Evolutionary conservation across 2,329 filamentous ascomycete species (phyloP), one percentile per base, ranked within the genome.

Genomic region (Juglanconis sp.): DNA sequence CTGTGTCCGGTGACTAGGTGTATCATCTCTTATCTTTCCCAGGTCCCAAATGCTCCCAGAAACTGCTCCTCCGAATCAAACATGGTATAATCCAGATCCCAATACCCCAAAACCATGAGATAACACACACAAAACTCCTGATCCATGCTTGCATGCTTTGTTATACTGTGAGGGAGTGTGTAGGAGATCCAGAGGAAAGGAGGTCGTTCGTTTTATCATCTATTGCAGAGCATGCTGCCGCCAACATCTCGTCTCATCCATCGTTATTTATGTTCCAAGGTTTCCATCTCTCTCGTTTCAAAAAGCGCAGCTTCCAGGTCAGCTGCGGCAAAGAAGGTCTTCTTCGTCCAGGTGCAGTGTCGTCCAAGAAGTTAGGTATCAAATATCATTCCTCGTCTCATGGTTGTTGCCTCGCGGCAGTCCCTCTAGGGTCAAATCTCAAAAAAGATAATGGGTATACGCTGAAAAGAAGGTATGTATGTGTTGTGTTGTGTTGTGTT

Each of bases 391-490:
- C 55, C 38, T 57, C 55, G n/a, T 57, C 55, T 51, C 55, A 46
- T 51, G 24, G 52, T 5, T 30, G 24, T 56, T 57, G 62, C 62
- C 62, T 64, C 48, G 62, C 62, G 62, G 62, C 62, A 51, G 56
- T 30, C 55, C 55, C 42, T 57, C 55, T 57, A 57, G 55, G 55
- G 40, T 63, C 54, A 61, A 58, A 53, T 59, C 51, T 56, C 49
- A 32, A 13, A 46, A 40, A 36, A 32, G 13, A 40, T 49, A 59
- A 65, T 66, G 63, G 36, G 50, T 76, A 70, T 76, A 72, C 65
- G 66, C 57, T 50, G 52, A 47, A 62, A 47, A 54, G 47, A 55
- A 57, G 17, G 42, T 50, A 47, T 56, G 49, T 56, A 40, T 38
- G 51, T 53, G 44, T 55, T 13, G 32, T 42, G 46, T 24, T 24